Evolutionary conservation across 2,329 filamentous ascomycete genomes (phyloP).

Genomic region (Chaetomiaceae sp.): DNA sequence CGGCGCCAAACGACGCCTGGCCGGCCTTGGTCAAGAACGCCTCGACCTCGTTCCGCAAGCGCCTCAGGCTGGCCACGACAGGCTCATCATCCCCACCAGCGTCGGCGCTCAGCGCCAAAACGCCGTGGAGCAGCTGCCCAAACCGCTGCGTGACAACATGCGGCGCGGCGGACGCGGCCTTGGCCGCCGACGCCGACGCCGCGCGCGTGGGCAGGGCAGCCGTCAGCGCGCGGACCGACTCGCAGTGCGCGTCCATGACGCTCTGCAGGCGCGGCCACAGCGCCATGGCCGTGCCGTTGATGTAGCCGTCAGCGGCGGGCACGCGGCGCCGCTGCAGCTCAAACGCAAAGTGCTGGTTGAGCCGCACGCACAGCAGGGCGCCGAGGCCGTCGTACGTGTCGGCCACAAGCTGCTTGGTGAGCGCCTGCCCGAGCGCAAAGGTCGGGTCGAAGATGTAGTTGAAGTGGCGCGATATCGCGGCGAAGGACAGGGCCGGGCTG

Average conservation of each 20-base stretch:
- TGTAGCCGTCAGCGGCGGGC: conserved; percentile 81
- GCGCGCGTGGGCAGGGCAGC: conserved; percentile 47
- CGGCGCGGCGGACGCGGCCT: conserved; percentile 69
- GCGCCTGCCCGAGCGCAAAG: conserved; percentile 71
- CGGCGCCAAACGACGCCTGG: conserved; percentile 60
- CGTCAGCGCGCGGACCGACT: conserved; percentile 66
- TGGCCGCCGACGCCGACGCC: conserved; percentile 42
- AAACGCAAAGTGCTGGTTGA: conserved; percentile 93
- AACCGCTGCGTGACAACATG: conserved; percentile 94
- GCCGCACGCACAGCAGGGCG: conserved; percentile 79
- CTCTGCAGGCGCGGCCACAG: conserved; percentile 94
- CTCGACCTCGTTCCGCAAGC: conserved; percentile 78
- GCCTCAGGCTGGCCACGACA: conserved; percentile 71
- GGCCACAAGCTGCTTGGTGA: conserved; percentile 72
- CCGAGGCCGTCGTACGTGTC: conserved; percentile 81
- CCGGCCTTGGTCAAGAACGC: conserved; percentile 74
- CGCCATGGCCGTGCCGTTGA: conserved; percentile 93
- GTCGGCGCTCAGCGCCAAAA: conserved; percentile 78
- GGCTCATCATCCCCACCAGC: conserved; percentile 93
- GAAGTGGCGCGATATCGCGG: conserved; percentile 77
- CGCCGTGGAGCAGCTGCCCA: conserved; percentile 82
- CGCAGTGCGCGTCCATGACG: conserved; percentile 88
- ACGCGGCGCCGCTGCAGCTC: conserved; percentile 88
- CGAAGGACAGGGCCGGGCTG: conserved; percentile 67
- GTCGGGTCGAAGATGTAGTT: conserved; percentile 85